These are phyloP conservation scores for Xanthoconium stramineum DNA, from an alignment of 768 basidiomycete species.

Conservation along the genomic window DNA sequence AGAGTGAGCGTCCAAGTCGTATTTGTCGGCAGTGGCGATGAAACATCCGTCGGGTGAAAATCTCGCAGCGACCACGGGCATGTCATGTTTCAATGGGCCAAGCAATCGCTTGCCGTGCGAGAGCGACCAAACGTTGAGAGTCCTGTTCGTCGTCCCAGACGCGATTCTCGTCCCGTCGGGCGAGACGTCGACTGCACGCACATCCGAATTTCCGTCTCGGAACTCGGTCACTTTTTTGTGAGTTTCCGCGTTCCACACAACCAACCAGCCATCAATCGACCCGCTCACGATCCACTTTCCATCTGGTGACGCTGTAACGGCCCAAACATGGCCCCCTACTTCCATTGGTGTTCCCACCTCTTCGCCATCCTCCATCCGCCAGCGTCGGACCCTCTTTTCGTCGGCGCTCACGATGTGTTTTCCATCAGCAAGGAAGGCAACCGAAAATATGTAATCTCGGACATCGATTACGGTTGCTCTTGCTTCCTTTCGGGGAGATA, in stretches of 20 bases:
- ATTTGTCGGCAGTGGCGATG: neutral
- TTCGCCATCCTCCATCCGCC: neutral
- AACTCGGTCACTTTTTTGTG: neutral
- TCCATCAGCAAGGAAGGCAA: neutral
- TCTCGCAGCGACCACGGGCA: neutral
- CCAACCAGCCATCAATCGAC: neutral
- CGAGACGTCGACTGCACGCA: constrained; percentile 1
- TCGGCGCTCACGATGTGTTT: constrained; percentile 1
- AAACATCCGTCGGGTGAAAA: neutral
- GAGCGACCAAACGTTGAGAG: neutral
- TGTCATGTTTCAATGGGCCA: neutral
- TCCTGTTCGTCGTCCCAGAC: neutral
- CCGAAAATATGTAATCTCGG: neutral
- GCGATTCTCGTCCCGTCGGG: constrained; percentile 1
- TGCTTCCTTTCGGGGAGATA: neutral
- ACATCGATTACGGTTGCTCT: neutral
- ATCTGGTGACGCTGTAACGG: neutral
- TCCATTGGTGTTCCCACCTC: constrained; percentile 2
- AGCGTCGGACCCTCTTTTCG: neutral
- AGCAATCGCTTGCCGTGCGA: neutral
- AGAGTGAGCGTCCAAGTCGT: too few species aligned
- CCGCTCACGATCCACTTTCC: constrained; percentile 1
- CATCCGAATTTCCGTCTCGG: neutral
- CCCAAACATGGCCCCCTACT: neutral
- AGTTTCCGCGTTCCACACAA: constrained; percentile 1